Evolutionary conservation across 2,329 filamentous ascomycete genomes (phyloP).

Genomic region (Pseudogymnoascus sp.): DNA sequence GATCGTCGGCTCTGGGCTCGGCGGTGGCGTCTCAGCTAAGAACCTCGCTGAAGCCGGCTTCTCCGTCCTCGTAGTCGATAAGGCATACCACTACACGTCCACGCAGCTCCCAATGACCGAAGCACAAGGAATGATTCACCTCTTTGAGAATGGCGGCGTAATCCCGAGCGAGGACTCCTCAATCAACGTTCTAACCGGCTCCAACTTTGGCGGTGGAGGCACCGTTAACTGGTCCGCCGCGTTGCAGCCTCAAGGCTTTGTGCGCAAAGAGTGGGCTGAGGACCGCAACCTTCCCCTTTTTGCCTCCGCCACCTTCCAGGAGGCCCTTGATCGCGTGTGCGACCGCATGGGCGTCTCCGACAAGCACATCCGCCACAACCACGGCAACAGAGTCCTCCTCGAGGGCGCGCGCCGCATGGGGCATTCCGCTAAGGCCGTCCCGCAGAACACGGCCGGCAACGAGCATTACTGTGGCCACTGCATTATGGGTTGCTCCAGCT

Average conservation of each 20-base stretch:
- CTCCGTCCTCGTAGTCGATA: slow-evolving; percentile 72
- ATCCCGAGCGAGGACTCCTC: slow-evolving; percentile 47
- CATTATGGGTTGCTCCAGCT: slow-evolving; percentile 52
- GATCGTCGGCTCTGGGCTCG: slow-evolving; percentile 80
- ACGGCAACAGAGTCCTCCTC: slow-evolving; percentile 61
- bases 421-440: slow-evolving; percentile 59
- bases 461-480: slow-evolving; percentile 68
- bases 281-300: slow-evolving; percentile 62
- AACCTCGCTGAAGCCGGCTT: slow-evolving; percentile 69
- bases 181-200: slow-evolving; percentile 56
- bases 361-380: slow-evolving; percentile 62
- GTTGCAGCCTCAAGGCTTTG: slow-evolving; percentile 60
- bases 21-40: slow-evolving; percentile 74
- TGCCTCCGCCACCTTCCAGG: slow-evolving; percentile 63
- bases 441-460: slow-evolving; percentile 69
- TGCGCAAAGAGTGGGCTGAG: slow-evolving; percentile 74
- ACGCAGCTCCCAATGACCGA: slow-evolving; percentile 68
- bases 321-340: slow-evolving; percentile 72
- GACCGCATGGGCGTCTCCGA: slow-evolving; percentile 66
- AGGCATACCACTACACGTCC: slow-evolving; percentile 67
- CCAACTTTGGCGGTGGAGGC: slow-evolving; percentile 76
- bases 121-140: slow-evolving; percentile 46
- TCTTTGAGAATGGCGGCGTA: slow-evolving; percentile 63
- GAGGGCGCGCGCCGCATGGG: slow-evolving; percentile 68
- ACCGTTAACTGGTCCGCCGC: slow-evolving; percentile 76